phyloP scores from a whole-genome alignment of 2,329 filamentous ascomycete genomes.

The Aspergillus hiratsukae region DNA sequence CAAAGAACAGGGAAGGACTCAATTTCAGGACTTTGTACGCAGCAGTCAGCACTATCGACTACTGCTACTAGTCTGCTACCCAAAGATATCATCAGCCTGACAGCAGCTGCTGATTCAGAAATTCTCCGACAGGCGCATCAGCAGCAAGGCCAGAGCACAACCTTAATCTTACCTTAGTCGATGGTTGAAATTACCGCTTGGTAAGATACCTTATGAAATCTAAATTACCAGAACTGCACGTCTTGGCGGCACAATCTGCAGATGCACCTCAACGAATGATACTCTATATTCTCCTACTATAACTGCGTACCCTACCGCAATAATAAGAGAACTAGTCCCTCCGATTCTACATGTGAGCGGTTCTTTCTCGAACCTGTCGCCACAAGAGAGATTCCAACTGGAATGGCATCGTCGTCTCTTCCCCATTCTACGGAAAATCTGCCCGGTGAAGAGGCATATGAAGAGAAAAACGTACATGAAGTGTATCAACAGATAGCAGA shows the following conservation, averaged over 20 bases:
- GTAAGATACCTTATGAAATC: too few relatives aligned
- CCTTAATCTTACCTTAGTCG: neutral
- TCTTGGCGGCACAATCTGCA: neutral
- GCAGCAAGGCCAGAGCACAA: constrained; percentile 1
- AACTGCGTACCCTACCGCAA: neutral
- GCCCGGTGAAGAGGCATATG: constrained; percentile 53
- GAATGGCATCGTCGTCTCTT: constrained; percentile 7
- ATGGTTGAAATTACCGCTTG: neutral
- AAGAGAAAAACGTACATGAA: constrained; percentile 80
- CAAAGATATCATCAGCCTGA: neutral
- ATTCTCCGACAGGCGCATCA: constrained; percentile 6
- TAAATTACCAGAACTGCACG: neutral
- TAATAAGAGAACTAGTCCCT: neutral
- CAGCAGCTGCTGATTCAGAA: constrained; percentile 4
- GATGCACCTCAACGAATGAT: neutral
- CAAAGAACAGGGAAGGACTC: neutral
- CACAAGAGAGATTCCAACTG: neutral
- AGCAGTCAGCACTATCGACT: neutral
- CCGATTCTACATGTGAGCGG: neutral
- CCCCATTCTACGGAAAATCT: neutral
- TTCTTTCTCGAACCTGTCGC: neutral
- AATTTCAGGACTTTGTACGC: neutral
- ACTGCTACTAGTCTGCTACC: neutral
- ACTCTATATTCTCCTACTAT: neutral
- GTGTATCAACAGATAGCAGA: constrained; percentile 66